Base-by-base conservation (phyloP, 441 rosid genomes). In the Populus hybrid region DNA sequence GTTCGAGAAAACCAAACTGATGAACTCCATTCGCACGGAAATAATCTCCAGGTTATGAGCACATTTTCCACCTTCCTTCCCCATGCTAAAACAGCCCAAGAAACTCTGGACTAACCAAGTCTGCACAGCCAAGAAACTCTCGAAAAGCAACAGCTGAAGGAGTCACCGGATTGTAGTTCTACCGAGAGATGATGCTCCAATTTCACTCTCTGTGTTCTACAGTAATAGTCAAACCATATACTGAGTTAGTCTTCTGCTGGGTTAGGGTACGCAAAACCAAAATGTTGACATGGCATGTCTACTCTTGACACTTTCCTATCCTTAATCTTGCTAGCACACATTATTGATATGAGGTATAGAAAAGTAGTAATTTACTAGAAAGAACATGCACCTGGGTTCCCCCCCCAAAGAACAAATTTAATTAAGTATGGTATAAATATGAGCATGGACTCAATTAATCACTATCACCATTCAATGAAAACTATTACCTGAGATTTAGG, bases 121-220 rank as follows among this genome's bases (percentile, higher is more conserved):
- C 20, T 50, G 57, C 57, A 50, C 57, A 50, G 57, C 57, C 57
- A 50, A 16, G 57, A 50, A 50, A 50, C 57, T 50, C 57, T 50
- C 57, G 6, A 0, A 50, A 50, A 50, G 57, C 57, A 14, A 50
- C 57, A 5, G 57, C 57, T 30, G 21, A 42, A 30, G 32, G 32
- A 69, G 30, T 88, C 86, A 91, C 78, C 98, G 91, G 69, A 92
- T 95, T 21, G 88, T 91, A 35, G 96, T 91, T 84, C 97, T 91
- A 75, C 97, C 95, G 6, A 91, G 85, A 74, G 90, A 93, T 32
- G 94, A 90, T 72, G 95, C 89, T 82, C 99, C 99, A 16, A 95
- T 93, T 76, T 92, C 94, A 79, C 91, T 89, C 64, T 92, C 94
- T 7, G 94, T 90, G 79, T 91, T 95, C 99, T 95, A 91, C 85